Percentiles rank a stretch among this genome's conserved stretches.
Conservation (phyloP, 768 basidiomycete genomes). For the Tulasnella sp. region DNA sequence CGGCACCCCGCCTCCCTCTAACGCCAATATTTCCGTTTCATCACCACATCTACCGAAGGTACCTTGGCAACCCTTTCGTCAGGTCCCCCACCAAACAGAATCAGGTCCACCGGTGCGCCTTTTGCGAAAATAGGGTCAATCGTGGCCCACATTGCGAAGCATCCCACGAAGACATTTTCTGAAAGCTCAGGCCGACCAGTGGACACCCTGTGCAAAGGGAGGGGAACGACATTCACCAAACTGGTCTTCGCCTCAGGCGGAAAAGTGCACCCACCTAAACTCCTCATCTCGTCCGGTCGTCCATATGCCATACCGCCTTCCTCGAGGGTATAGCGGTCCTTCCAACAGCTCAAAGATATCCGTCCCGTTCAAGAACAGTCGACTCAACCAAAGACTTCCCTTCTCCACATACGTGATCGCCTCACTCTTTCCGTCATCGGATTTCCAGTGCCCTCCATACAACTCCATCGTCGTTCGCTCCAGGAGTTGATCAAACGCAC, state of each 20-base stretch:
- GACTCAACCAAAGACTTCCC: constrained; percentile 35
- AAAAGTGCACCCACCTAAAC: constrained; percentile 36
- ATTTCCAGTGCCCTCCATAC: constrained; percentile 36
- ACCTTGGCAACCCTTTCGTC: constrained; percentile 15
- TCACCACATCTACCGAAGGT: constrained; percentile 4
- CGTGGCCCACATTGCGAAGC: background rate
- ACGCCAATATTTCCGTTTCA: background rate
- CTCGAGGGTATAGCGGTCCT: constrained; percentile 24
- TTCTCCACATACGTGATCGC: constrained; percentile 29
- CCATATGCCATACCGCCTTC: constrained; percentile 33
- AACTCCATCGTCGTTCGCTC: constrained; percentile 28
- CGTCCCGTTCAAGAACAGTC: constrained; percentile 31
- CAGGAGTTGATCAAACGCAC: constrained; percentile 34
- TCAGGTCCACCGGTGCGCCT: constrained; percentile 11
- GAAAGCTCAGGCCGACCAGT: background rate
- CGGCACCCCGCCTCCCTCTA: background rate
- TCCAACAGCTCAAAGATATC: constrained; percentile 34
- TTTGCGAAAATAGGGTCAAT: constrained; percentile 11
- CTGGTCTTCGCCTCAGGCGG: background rate
- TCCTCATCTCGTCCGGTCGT: constrained; percentile 36
- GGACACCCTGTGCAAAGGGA: background rate
- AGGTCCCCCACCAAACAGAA: background rate
- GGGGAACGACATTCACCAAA: background rate
- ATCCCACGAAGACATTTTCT: background rate
- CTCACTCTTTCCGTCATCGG: constrained; percentile 20